Evolutionary conservation across 768 basidiomycete species (phyloP), one percentile per base, ranked within the genome.

Genomic region (Lentinula sp.): DNA sequence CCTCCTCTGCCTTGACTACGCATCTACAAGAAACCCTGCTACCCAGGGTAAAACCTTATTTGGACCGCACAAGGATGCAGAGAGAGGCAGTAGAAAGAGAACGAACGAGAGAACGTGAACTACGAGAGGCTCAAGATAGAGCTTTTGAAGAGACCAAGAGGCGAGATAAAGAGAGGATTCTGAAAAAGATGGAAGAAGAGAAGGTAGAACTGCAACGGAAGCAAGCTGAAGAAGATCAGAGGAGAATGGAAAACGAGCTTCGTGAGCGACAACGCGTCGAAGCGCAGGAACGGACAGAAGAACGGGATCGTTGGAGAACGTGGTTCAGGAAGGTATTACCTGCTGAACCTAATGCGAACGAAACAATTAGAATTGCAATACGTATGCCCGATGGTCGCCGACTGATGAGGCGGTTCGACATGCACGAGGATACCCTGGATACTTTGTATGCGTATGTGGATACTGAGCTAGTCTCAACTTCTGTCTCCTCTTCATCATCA

Each of bases 61-160:
- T 99, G 9, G 74, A 77, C 8, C 82, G 88, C 16, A 76, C 92
- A 57, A 81, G 76, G 15, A 69, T 79, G 0, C 77, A 83, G 53
- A 71, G 76, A 69, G 84, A 68, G 73, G 87, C 64, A 77, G 77
- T 53, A 72, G 74, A 20, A 76, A 78, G 16, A 69, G 82, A 63
- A 66, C 79, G 80, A 20, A 79, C 80, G 39, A 74, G 73, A 4
- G 85, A 89, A 18, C 79, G 93, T 12, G 73, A 77, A 18, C 68
- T 94, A 18, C 81, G 94, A 12, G 88, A 86, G 32, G 88, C 91
- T 66, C 93, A 95, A 66, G 95, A 96, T 66, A 79, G 82, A 8
- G 91, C 91, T 1, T 93, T 92, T 70, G 74, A 75, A 42, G 85
- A 87, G 57, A 79, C 86, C 0, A 86, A 84, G 1, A 68, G 76